A percentile compares a stretch with the other conserved stretches of the same genome.
Conservation (phyloP, 345 rosid genomes). For the Ceriops tagal region DNA sequence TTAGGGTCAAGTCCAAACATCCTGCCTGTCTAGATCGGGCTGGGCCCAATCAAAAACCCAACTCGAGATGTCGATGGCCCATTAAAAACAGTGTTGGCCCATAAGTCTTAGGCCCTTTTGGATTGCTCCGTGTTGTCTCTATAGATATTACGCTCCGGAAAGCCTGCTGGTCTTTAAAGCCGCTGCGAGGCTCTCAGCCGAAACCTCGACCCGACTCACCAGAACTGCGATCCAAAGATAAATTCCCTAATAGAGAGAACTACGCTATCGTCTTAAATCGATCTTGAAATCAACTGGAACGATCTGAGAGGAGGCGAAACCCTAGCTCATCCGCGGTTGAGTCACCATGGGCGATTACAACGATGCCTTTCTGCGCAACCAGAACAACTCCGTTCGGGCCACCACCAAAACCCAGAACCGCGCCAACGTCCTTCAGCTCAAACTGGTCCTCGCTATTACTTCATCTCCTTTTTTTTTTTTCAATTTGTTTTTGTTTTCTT, state of each 20-base stretch:
- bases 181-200: too few species aligned
- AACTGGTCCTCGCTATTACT: constrained; percentile 48
- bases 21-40: too few species aligned
- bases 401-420: constrained; percentile 86
- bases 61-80: too few species aligned
- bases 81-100: too few species aligned
- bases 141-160: too few species aligned
- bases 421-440: constrained; percentile 91
- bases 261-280: not conserved
- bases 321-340: constrained; percentile 30
- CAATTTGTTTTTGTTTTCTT: not conserved
- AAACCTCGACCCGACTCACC: not conserved
- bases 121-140: too few species aligned
- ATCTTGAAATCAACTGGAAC: not conserved
- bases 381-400: constrained; percentile 76
- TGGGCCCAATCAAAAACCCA: too few species aligned
- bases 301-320: constrained; percentile 13
- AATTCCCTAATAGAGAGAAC: not conserved
- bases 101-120: too few species aligned
- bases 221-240: not conserved
- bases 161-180: too few species aligned
- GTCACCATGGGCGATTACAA: constrained; percentile 63
- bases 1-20: too few species aligned
- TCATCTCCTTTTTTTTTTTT: not conserved
- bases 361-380: constrained; percentile 85